Percentiles rank a stretch among this genome's conserved stretches.
Conservation (phyloP, 1,284 basidiomycete species). For the Golubevia sp. region DNA sequence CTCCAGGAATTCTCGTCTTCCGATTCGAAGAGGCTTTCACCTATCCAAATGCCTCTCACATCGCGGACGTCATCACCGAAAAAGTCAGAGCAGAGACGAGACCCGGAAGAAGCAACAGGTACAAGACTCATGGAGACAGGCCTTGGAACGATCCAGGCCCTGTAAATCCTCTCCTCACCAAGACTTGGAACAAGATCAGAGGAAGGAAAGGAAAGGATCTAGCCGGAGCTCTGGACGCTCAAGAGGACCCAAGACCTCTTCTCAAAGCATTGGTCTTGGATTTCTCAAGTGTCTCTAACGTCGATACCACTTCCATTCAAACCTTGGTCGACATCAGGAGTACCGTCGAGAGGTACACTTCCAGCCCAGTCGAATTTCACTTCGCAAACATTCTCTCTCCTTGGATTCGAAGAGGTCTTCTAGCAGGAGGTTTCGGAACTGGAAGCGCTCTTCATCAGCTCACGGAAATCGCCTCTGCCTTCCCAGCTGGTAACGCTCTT, state of each 20-base stretch:
- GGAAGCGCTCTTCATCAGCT: conserved; percentile 16
- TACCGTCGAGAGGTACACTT: conserved; percentile 85
- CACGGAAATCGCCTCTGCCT: conserved; percentile 39
- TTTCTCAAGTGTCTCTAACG: conserved; percentile 75
- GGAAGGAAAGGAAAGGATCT: conserved; percentile 65
- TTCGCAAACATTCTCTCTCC: conserved; percentile 86
- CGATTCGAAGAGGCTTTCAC: conserved; percentile 91
- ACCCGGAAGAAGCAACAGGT: conserved; percentile 65
- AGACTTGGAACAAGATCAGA: conserved; percentile 13
- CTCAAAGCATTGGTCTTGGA: conserved; percentile 88
- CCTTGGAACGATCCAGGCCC: conserved; percentile 89
- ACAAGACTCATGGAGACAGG: conserved; percentile 67
- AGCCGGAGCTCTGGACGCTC: conserved; percentile 62
- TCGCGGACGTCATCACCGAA: conserved; percentile 79
- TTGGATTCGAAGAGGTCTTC: conserved; percentile 73
- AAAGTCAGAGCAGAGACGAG: conserved; percentile 78
- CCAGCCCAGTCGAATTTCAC: conserved; percentile 83
- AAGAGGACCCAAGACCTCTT: conserved; percentile 68
- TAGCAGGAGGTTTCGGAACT: conserved; percentile 42
- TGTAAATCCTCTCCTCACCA: conserved; percentile 35
- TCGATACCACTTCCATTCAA: conserved; percentile 86
- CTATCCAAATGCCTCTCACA: conserved; percentile 85
- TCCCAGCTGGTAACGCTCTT: conserved; percentile 5
- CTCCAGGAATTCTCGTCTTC: conserved; percentile 87
- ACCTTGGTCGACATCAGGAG: conserved; percentile 84